A percentile compares a stretch with the other conserved stretches of the same genome.
These are phyloP conservation scores for Myxozyma melibiosi DNA, from an alignment of 805 yeast genomes.

Conservation along the genomic window DNA sequence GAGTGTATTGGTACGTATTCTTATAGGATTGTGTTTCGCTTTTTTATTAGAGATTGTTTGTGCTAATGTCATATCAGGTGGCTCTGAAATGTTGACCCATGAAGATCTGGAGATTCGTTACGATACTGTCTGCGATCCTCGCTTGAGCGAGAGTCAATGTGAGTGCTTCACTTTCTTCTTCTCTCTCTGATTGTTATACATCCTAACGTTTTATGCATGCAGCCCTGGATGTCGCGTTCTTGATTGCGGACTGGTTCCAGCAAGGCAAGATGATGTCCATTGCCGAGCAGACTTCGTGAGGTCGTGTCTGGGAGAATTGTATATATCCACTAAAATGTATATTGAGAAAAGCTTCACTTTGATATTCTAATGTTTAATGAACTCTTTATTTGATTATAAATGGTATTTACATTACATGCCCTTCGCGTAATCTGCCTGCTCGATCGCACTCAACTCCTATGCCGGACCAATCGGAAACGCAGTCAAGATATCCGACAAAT, in stretches of 20 bases:
- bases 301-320: too few relatives aligned
- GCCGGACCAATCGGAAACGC: conserved; percentile 27
- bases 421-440: neutral
- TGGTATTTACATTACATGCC: neutral
- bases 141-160: conserved; percentile 45
- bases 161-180: conserved; percentile 10
- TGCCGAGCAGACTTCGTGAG: conserved; percentile 1
- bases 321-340: too few relatives aligned
- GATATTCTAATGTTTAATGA: neutral
- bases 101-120: conserved; percentile 46
- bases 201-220: neutral
- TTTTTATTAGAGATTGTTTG: neutral
- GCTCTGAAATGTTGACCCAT: conserved; percentile 44
- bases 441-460: neutral
- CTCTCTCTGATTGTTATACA: neutral
- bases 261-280: conserved; percentile 33
- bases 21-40: neutral
- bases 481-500: conserved; percentile 22
- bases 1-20: conserved; percentile 45
- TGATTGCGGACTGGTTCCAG: conserved; percentile 45
- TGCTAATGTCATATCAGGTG: conserved; percentile 29
- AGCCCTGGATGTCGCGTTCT: conserved; percentile 47
- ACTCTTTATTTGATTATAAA: neutral
- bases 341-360: neutral
- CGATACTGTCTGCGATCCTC: conserved; percentile 50